phyloP scores from a whole-genome alignment of 306 rosid genomes.

The Alnus glutinosa region DNA sequence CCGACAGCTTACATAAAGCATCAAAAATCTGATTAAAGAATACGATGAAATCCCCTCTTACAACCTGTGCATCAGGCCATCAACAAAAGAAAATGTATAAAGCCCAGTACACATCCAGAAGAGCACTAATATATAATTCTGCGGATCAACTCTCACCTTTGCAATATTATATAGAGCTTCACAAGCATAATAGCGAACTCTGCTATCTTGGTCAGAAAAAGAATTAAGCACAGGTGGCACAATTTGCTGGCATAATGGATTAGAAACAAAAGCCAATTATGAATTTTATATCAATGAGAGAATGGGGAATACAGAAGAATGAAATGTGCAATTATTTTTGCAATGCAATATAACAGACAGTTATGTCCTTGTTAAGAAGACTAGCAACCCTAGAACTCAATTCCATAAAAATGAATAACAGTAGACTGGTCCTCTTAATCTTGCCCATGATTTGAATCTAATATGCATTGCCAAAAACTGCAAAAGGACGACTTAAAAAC shows the following conservation, averaged over 20 bases:
- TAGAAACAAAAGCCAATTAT: constrained; percentile 17
- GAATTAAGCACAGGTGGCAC: constrained; percentile 91
- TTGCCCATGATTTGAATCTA: not conserved
- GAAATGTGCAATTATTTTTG: not conserved
- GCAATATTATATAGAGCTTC: constrained; percentile 97
- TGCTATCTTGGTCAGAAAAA: constrained; percentile 95
- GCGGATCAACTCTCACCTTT: constrained; percentile 61
- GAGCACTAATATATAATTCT: constrained; percentile 19
- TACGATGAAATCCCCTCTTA: constrained; percentile 94
- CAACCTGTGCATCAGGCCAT: constrained; percentile 64
- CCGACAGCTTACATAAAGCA: constrained; percentile 97
- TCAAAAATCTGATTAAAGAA: constrained; percentile 98
- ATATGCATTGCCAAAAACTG: not conserved
- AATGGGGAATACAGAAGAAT: not conserved
- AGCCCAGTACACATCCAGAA: constrained; percentile 25
- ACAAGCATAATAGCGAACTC: constrained; percentile 99
- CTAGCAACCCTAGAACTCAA: constrained; percentile 12
- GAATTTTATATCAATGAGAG: not conserved
- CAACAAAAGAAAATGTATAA: constrained; percentile 32
- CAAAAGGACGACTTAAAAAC: not conserved
- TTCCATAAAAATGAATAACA: constrained; percentile 11
- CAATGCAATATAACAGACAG: not conserved
- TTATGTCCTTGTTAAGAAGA: not conserved
- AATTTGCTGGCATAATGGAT: constrained; percentile 67
- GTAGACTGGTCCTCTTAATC: not conserved